Percentiles rank a stretch among this genome's conserved stretches.
phyloP scores from a whole-genome alignment of 2,329 filamentous ascomycete species.

The Aspergillus melleus region DNA sequence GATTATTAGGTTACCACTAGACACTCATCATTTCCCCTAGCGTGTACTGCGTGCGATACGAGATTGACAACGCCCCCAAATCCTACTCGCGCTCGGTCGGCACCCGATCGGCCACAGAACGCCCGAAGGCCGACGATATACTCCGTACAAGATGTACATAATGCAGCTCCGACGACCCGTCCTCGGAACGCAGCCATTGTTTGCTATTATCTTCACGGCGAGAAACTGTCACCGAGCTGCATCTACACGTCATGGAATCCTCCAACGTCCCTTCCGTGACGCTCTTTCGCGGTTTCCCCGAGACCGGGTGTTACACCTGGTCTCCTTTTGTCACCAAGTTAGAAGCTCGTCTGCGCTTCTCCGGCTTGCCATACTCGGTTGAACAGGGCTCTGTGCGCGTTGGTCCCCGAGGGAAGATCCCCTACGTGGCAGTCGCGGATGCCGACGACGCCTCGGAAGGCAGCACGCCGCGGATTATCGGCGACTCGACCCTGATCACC shows the following conservation, averaged over 20 bases:
- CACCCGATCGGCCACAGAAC: background rate
- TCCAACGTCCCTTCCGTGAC: conserved; percentile 24
- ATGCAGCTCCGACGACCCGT: background rate
- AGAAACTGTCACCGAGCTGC: too few relatives aligned
- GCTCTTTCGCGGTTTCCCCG: conserved; percentile 54
- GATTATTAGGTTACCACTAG: too few relatives aligned
- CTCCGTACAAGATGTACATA: background rate
- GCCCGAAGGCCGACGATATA: background rate
- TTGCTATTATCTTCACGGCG: background rate
- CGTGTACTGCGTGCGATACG: too few relatives aligned
- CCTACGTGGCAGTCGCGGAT: conserved; percentile 50
- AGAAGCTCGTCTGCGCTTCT: conserved; percentile 61
- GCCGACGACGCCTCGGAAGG: conserved; percentile 5
- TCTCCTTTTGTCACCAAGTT: conserved; percentile 65
- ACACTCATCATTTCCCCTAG: too few relatives aligned
- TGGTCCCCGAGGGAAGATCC: conserved; percentile 61
- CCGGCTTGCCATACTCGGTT: conserved; percentile 48
- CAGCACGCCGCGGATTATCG: conserved; percentile 27
- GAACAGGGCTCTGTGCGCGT: conserved; percentile 47
- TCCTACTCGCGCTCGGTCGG: background rate
- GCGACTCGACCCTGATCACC: conserved; percentile 59
- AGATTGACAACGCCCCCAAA: background rate
- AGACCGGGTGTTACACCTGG: conserved; percentile 51
- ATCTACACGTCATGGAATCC: background rate
- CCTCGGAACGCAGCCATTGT: too few relatives aligned